Evolutionary conservation across 805 yeast genomes (phyloP).

Genomic region (Isabelozyma rhagii): DNA sequence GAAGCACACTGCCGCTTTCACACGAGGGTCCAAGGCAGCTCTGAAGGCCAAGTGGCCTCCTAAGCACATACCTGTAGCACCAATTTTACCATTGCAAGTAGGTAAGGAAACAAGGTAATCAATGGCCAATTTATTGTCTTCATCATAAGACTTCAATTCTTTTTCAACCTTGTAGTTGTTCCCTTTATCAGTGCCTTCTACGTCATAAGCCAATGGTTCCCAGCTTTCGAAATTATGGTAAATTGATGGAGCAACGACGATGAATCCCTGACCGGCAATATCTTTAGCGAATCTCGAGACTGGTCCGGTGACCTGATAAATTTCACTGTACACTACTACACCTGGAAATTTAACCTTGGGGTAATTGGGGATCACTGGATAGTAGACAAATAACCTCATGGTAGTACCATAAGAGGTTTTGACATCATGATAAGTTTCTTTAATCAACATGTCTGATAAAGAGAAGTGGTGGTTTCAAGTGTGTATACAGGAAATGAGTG

Average conservation of each 20-base stretch:
- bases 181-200: slow-evolving; percentile 72
- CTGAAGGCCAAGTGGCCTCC: slow-evolving; percentile 83
- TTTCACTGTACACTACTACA: slow-evolving; percentile 74
- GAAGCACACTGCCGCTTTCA: slow-evolving; percentile 68
- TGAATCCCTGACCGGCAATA: slow-evolving; percentile 77
- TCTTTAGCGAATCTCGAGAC: slow-evolving; percentile 73
- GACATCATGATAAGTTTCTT: slow-evolving; percentile 63
- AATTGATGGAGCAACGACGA: slow-evolving; percentile 75
- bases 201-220: slow-evolving; percentile 67
- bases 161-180: slow-evolving; percentile 64
- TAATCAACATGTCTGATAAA: slow-evolving; percentile 53
- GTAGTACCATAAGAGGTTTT: slow-evolving; percentile 63
- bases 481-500: neutral
- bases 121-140: slow-evolving; percentile 61
- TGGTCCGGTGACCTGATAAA: slow-evolving; percentile 82
- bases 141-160: slow-evolving; percentile 71
- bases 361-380: slow-evolving; percentile 67
- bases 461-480: neutral
- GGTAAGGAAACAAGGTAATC: slow-evolving; percentile 56
- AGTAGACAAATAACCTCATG: slow-evolving; percentile 62
- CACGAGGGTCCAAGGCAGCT: slow-evolving; percentile 59
- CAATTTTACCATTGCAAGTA: slow-evolving; percentile 70
- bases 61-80: slow-evolving; percentile 85
- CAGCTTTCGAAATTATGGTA: slow-evolving; percentile 70
- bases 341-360: slow-evolving; percentile 83